phyloP scores from a whole-genome alignment of 139 green algal species.

The Chlamydomonas sphaeroides region DNA sequence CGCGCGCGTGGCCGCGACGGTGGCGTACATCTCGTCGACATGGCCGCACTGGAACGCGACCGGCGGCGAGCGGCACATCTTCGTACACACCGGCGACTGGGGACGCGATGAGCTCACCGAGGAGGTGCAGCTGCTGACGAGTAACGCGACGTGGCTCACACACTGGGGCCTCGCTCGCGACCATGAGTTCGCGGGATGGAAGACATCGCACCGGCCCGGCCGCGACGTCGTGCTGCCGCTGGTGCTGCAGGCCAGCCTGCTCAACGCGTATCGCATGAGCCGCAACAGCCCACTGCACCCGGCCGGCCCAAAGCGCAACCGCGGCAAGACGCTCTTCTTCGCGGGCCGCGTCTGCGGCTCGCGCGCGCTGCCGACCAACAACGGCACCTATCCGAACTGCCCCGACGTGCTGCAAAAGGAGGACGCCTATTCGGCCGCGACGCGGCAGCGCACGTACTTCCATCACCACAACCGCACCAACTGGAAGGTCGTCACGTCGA shows the following conservation, averaged over 20 bases:
- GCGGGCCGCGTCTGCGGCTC: conserved; percentile 52
- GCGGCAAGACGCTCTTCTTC: conserved; percentile 50
- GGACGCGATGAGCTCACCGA: conserved; percentile 35
- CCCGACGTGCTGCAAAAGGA: conserved; percentile 18
- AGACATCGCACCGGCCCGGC: conserved; percentile 32
- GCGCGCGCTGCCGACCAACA: conserved; percentile 5
- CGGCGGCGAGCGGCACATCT: conserved; percentile 36
- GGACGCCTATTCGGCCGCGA: conserved; percentile 32
- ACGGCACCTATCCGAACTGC: conserved; percentile 41
- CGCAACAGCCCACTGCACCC: conserved; percentile 21
- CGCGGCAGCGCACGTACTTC: conserved; percentile 35
- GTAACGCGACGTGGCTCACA: conserved; percentile 37
- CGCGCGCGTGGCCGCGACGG: not conserved
- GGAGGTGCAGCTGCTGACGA: conserved; percentile 8
- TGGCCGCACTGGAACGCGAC: conserved; percentile 47
- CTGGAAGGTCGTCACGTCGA: conserved; percentile 17
- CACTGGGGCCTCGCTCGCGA: conserved; percentile 47
- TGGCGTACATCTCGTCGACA: conserved; percentile 37
- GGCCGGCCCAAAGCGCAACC: not conserved
- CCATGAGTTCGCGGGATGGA: conserved; percentile 40
- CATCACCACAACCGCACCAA: conserved; percentile 32
- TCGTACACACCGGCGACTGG: conserved; percentile 46
- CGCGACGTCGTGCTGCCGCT: conserved; percentile 59
- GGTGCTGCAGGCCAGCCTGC: conserved; percentile 9
- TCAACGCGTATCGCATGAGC: not conserved